Evolutionary conservation across 108 stramenopile species (phyloP), one percentile per base, ranked within the genome.

Genomic region (Cyclotella choctawhatcheeana): DNA sequence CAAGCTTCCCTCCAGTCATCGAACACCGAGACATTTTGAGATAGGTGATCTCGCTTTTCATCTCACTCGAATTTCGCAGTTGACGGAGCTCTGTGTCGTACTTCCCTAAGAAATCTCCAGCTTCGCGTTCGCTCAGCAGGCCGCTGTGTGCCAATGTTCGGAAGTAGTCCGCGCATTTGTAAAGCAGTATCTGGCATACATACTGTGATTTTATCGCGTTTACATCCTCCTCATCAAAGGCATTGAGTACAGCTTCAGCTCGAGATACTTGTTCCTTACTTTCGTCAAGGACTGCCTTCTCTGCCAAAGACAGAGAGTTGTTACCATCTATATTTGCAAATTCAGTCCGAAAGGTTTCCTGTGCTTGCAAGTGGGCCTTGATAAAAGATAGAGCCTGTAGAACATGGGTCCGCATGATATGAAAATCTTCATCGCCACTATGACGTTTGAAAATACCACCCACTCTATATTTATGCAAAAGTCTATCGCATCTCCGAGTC

Each of bases 131-230:
- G 1, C 47, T 64, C 44, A 82, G 61, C 24, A 78, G 44, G 6
- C 82, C 82, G 12, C 37, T 60, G 0, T 21, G 22, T 2, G 44
- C 29, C 4, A 78, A 45, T 8, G 35, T 35, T 30, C 73, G 43
- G 37, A 65, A 68, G 56, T 74, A 59, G 6, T 71, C 18, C 7
- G 81, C 76, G 3, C 43, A 40, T 18, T 73, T 82, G 48, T 82
- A 53, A n/a, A 82, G 35, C 16, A 82, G 47, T 8, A 82, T 67
- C 14, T 69, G 67, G 44, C 81, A 82, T 48, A 58, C 43, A 55
- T 73, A 76, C 21, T 78, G 77, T 0, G 59, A 63, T 33, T 64
- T 76, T 18, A 81, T 48, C 29, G 33, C 65, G 33, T 69, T 69
- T 2, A 82, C 81, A 59, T 82, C 64, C 24, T 65, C 32, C 5